phyloP scores from a whole-genome alignment of 768 basidiomycete genomes.

The Mycena floridula region DNA sequence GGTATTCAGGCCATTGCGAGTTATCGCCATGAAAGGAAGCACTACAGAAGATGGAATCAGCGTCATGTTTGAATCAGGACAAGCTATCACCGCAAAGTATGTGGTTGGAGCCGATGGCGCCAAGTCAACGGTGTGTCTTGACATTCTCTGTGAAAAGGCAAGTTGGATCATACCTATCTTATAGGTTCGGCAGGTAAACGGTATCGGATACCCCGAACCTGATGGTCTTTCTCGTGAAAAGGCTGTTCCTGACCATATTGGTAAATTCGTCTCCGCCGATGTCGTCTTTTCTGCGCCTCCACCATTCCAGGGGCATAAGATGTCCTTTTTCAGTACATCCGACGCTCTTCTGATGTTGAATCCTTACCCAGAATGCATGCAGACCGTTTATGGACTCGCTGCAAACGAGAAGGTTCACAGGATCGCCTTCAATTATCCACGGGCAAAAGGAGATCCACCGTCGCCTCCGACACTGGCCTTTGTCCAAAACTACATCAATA shows the following conservation, averaged over 20 bases:
- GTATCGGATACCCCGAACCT: conserved; percentile 34
- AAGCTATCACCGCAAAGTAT: conserved; percentile 28
- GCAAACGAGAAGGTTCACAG: conserved; percentile 2
- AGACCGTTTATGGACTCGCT: neutral
- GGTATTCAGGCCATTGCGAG: conserved; percentile 25
- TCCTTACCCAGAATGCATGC: no score
- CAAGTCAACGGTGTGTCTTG: conserved; percentile 23
- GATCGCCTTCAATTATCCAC: conserved; percentile 6
- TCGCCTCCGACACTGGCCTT: conserved; percentile 26
- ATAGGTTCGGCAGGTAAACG: conserved; percentile 29
- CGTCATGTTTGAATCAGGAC: conserved; percentile 33
- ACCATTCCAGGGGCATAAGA: neutral
- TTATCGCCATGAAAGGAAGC: conserved; percentile 22
- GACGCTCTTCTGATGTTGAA: neutral
- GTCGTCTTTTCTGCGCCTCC: conserved; percentile 18
- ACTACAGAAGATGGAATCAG: conserved; percentile 16
- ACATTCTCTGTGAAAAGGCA: neutral
- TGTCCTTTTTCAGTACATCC: neutral
- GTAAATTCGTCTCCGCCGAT: conserved; percentile 34
- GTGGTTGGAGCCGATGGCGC: conserved; percentile 41
- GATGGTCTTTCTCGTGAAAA: conserved; percentile 13
- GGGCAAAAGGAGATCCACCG: conserved; percentile 23
- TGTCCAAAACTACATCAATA: conserved; percentile 28
- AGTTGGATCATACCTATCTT: neutral
- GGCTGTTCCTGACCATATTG: conserved; percentile 14